phyloP scores from a whole-genome alignment of 2,329 filamentous ascomycete species.

The Paraphoma sp. region DNA sequence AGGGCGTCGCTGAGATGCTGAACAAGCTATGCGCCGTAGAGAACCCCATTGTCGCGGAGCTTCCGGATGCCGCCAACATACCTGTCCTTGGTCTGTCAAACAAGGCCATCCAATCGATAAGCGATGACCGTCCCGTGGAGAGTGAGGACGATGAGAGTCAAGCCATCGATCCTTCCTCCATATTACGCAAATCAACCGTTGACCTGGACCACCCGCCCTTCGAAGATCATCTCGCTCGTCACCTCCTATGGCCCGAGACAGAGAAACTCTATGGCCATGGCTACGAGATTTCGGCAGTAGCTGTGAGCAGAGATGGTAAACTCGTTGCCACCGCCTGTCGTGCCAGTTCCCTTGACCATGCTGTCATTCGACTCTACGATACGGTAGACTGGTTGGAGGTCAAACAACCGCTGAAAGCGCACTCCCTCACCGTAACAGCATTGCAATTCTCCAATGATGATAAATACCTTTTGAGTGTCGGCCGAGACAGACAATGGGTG shows the following conservation, averaged over 20 bases:
- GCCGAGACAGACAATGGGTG: slow-evolving; percentile 89
- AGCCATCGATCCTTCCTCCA: slow-evolving; percentile 62
- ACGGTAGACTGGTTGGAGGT: slow-evolving; percentile 88
- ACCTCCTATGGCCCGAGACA: slow-evolving; percentile 93
- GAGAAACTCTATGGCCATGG: slow-evolving; percentile 98
- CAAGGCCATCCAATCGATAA: slow-evolving; percentile 74
- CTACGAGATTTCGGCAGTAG: slow-evolving; percentile 91
- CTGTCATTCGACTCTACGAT: slow-evolving; percentile 90
- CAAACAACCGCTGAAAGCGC: slow-evolving; percentile 79
- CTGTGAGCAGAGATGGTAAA: slow-evolving; percentile 74
- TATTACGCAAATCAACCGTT: slow-evolving; percentile 66
- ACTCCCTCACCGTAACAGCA: slow-evolving; percentile 84
- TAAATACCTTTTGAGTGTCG: slow-evolving; percentile 80
- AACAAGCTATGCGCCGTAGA: slow-evolving; percentile 69
- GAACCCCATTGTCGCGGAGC: slow-evolving; percentile 19
- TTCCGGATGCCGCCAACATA: slow-evolving; percentile 92
- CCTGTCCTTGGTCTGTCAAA: slow-evolving; percentile 95
- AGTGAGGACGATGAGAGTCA: slow-evolving; percentile 60
- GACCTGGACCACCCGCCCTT: slow-evolving; percentile 77
- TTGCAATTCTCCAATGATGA: slow-evolving; percentile 82
- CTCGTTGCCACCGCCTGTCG: slow-evolving; percentile 91
- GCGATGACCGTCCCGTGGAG: slow-evolving; percentile 37
- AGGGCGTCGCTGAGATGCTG: slow-evolving; percentile 78
- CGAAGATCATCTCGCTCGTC: slow-evolving; percentile 86
- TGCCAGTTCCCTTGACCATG: slow-evolving; percentile 90